Conservation (phyloP, 2,329 filamentous ascomycete species). For the Colletotrichum theobromicola region DNA sequence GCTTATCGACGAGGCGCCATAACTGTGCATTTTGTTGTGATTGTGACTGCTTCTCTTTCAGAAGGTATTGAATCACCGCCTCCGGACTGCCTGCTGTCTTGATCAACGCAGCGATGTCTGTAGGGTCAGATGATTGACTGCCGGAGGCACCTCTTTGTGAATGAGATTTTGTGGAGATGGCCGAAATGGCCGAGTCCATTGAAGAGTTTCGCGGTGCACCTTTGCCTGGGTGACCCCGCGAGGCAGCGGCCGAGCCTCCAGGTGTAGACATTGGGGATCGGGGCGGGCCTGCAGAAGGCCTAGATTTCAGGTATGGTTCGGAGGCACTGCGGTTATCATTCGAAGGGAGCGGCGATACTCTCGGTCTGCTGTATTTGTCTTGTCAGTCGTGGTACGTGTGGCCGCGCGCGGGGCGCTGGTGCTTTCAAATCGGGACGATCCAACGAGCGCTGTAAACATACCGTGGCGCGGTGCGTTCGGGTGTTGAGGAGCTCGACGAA, state of each 20-base stretch:
- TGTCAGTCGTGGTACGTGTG: conserved; percentile 9
- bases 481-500: conserved; percentile 37
- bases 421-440: neutral
- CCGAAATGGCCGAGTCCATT: conserved; percentile 91
- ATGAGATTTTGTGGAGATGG: conserved; percentile 66
- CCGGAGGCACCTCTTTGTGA: conserved; percentile 65
- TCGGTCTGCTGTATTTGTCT: conserved; percentile 28
- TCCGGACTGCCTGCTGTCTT: conserved; percentile 87
- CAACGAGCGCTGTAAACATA: conserved; percentile 28
- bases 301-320: conserved; percentile 46
- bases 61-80: conserved; percentile 82
- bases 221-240: conserved; percentile 44
- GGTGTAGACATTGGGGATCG: conserved; percentile 46
- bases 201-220: conserved; percentile 76
- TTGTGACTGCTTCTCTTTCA: conserved; percentile 91
- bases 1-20: conserved; percentile 96
- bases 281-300: conserved; percentile 45
- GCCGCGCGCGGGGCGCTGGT: neutral
- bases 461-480: conserved; percentile 34
- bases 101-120: conserved; percentile 81
- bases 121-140: conserved; percentile 56
- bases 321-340: conserved; percentile 56
- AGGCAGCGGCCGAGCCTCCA: conserved; percentile 49
- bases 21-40: conserved; percentile 90
- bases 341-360: conserved; percentile 37